Evolutionary conservation across 2,329 filamentous ascomycete genomes (phyloP), one percentile per base, ranked within the genome.

Genomic region (Fonsecaea pedrosoi): DNA sequence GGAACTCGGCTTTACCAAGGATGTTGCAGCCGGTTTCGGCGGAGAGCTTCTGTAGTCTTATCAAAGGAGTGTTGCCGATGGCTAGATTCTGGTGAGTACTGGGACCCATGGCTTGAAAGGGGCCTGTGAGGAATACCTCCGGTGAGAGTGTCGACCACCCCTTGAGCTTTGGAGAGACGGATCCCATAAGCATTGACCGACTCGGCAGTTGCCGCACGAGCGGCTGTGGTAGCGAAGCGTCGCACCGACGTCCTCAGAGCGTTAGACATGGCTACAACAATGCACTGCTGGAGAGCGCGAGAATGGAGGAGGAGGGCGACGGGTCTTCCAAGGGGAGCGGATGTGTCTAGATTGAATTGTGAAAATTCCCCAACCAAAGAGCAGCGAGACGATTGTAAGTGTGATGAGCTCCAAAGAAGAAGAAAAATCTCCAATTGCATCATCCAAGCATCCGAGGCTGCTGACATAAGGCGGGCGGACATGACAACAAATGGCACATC

Each of bases 1-100:
- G 95, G 82, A 99, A 99, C 79, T 99, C 95, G 74, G 95, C 94
- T 80, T 99, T 99, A 75, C 94, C 95, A 48, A 98, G 89, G 66
- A 99, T 84, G 74, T 96, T 91, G 85, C 95, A 98, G 71, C 94
- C 93, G 0, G 95, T 98, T 76, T 96, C 86, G 67, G 92, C 88
- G 48, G 94, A 98, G 73, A 98, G 89, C 69, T 85, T 87, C 80
- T 96, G 94, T 59, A 99, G 85, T 57, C 91, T 90, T 78, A 99
- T 96, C 62, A 99, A 87, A 0, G 95, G 94, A 0, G 95, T 99
- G 80, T 98, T 98, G 71, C 95, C 95, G 81, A 99, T 98, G 63
- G 95, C 95, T 97, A 71, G 56, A 45, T 40, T 38, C 30, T 48
- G 4, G 48, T 61, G 32, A 61, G 59, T 13, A 37, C 53, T 53